phyloP scores from a whole-genome alignment of 306 rosid species.

The Ormosia emarginata region DNA sequence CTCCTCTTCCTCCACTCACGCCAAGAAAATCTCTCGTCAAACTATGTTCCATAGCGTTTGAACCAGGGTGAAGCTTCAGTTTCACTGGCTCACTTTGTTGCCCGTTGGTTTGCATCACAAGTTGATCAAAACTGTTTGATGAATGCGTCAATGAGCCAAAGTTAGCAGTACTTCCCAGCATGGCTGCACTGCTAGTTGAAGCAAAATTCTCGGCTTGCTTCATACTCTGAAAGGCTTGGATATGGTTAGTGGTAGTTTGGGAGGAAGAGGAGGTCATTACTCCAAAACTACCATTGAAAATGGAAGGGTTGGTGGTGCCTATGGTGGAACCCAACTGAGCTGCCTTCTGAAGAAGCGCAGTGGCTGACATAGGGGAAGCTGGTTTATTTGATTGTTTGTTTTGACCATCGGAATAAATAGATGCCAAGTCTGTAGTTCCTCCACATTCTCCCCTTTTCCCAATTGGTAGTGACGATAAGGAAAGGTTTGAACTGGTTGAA shows the following conservation, averaged over 20 bases:
- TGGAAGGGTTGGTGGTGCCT: constrained; percentile 42
- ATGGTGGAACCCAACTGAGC: constrained; percentile 70
- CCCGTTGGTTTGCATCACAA: constrained; percentile 32
- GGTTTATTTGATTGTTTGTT: constrained; percentile 27
- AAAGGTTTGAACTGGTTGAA: constrained; percentile 43
- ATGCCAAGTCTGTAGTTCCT: constrained; percentile 9
- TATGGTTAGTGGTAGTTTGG: constrained; percentile 5
- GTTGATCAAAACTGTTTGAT: constrained; percentile 43
- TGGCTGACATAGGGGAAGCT: constrained; percentile 69
- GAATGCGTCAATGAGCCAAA: constrained; percentile 31
- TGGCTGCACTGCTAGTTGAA: constrained; percentile 8
- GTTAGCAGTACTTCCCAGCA: not conserved
- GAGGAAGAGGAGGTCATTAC: constrained; percentile 54
- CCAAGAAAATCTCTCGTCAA: constrained; percentile 89
- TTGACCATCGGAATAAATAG: constrained; percentile 19
- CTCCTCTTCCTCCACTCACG: constrained; percentile 47
- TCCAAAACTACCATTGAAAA: constrained; percentile 50
- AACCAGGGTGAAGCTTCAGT: constrained; percentile 25
- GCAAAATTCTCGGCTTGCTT: constrained; percentile 19
- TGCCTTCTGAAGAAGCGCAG: constrained; percentile 63
- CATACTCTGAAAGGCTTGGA: constrained; percentile 19
- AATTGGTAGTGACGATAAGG: constrained; percentile 37
- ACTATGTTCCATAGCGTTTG: constrained; percentile 35
- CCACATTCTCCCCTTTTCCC: constrained; percentile 41
- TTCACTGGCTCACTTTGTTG: constrained; percentile 30